A percentile compares a stretch with the other conserved stretches of the same genome.
These are phyloP conservation scores for Pachysolen tannophilus DNA, from an alignment of 805 yeast genomes.

Conservation along the genomic window DNA sequence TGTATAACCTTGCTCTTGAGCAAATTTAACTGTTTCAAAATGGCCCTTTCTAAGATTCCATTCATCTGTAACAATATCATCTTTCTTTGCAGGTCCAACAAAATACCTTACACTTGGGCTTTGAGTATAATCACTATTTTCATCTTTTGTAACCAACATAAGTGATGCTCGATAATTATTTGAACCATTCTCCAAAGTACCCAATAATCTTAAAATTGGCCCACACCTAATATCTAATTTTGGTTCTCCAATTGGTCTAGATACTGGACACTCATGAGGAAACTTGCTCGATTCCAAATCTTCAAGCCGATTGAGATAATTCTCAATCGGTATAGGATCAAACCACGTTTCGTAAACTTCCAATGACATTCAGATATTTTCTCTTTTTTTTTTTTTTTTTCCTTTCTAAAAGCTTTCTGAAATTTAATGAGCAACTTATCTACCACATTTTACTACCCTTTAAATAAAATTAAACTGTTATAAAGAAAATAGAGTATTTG, in stretches of 20 bases:
- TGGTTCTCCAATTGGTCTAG: conserved; percentile 19
- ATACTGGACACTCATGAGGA: conserved; percentile 7
- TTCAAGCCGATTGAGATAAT: conserved; percentile 15
- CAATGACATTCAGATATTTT: no score
- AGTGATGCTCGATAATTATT: conserved; percentile 60
- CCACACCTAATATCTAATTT: conserved; percentile 55
- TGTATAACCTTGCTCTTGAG: conserved; percentile 32
- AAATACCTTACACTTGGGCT: conserved; percentile 24
- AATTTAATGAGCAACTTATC: no score
- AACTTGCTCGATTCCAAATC: conserved; percentile 14
- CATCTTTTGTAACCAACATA: conserved; percentile 51
- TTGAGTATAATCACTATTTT: conserved; percentile 14
- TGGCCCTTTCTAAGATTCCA: conserved; percentile 29
- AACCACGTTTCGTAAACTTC: no score
- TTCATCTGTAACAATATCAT: conserved; percentile 37
- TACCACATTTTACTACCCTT: no score
- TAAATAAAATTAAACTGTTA: no score
- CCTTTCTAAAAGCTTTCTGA: no score
- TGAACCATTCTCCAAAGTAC: conserved; percentile 44
- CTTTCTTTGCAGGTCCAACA: conserved; percentile 29
- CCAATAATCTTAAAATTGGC: conserved; percentile 65
- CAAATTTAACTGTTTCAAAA: no score
- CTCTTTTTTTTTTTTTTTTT: no score
- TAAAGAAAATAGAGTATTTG: no score
- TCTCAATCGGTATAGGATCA: conserved; percentile 19